These are phyloP conservation scores for Epichloe aotearoae DNA, from an alignment of 2,329 filamentous ascomycete species.

Conservation along the genomic window DNA sequence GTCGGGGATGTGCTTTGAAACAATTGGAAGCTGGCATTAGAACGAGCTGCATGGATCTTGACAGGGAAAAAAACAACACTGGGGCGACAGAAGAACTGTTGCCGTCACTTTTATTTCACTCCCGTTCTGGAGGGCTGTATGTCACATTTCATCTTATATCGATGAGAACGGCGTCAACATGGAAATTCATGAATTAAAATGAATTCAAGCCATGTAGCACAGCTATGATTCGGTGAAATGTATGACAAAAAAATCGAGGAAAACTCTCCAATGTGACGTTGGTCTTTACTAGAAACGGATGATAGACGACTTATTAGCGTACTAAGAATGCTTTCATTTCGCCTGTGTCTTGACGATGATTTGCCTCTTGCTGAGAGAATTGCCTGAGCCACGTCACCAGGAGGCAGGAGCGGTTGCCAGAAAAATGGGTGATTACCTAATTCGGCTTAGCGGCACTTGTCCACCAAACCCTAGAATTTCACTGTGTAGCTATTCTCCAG, in stretches of 20 bases:
- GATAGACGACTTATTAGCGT: neutral
- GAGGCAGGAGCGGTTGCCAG: neutral
- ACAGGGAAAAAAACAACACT: constrained; percentile 18
- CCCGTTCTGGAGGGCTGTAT: constrained; percentile 48
- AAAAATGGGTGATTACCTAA: constrained; percentile 25
- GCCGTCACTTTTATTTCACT: constrained; percentile 33
- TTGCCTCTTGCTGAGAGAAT: neutral
- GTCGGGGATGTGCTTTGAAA: constrained; percentile 13
- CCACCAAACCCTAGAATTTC: constrained; percentile 35
- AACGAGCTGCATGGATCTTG: constrained; percentile 23
- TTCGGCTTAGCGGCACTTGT: constrained; percentile 22
- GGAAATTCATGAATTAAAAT: constrained; percentile 40
- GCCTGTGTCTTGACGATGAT: too few species aligned
- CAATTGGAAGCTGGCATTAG: constrained; percentile 23
- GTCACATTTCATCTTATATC: constrained; percentile 42
- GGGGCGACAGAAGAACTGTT: constrained; percentile 22
- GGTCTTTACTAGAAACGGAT: neutral
- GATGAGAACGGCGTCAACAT: constrained; percentile 55
- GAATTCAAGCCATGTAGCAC: constrained; percentile 24
- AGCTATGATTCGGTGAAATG: constrained; percentile 9
- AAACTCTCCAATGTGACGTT: neutral
- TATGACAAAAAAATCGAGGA: neutral
- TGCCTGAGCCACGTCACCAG: neutral
- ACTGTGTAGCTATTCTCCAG: constrained; percentile 21
- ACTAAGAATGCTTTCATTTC: neutral